Base-by-base conservation (phyloP, 352 stramenopile species). In the Phytophthora vignae region DNA sequence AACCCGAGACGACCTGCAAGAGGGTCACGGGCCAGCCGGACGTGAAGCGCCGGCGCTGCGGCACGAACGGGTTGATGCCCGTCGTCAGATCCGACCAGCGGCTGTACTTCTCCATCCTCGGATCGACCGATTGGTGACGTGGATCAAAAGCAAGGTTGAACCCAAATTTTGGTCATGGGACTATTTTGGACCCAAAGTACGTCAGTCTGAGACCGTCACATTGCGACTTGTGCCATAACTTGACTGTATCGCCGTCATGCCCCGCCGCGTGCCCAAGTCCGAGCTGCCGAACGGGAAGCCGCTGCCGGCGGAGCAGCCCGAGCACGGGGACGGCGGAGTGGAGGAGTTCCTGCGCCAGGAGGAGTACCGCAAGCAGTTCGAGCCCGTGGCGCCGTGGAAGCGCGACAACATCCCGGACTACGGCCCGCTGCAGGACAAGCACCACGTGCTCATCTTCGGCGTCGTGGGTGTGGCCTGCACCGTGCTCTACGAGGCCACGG, bases 51-150 rank as follows among this genome's bases (percentile, higher is more conserved):
- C 85, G 81, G 67, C 87, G 81, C 73, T 91, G 83, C 58, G 87
- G 87, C 64, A 96, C 89, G 77, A 96, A 96, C 67, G 89, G 89
- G 73, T 96, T 96, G 67, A 94, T 91, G 29, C 89, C 89, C 64
- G 89, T 96, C 64, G 83, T 90, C 74, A 95, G 79, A 55, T 96
- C 89, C 69, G 87, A 83, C 89, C 89, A 96, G 40, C 89, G 84
- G 59, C 77, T 93, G 78, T 91, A 96, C 74, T 96, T 96, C 74
- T 96, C 89, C 89, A 96, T 96, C 8, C 17, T 60, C 31, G 46
- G 12, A n/a, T 49, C 12, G 19, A n/a, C 15, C n/a, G 40, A 2
- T 17, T 21, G 9, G 40, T 48, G 40, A 48, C 40, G 15, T 31
- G 27, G 27, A 31, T 31, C 0, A 7, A 31, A 31, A 31, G n/a